phyloP scores from a whole-genome alignment of 106 monocot genomes.

The Dendrobium huoshanense region DNA sequence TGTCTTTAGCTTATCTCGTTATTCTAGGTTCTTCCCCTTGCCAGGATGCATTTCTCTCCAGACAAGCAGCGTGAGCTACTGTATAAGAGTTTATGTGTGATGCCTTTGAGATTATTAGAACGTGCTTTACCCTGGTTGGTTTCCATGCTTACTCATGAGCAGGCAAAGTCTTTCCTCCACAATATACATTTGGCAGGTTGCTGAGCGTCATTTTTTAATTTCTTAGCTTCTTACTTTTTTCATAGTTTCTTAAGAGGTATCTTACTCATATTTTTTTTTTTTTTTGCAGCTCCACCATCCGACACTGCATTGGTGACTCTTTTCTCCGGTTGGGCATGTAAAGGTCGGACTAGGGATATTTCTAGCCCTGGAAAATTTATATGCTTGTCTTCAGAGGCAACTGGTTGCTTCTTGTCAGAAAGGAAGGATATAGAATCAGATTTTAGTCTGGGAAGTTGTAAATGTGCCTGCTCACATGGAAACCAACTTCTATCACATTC shows the following conservation, averaged over 20 bases:
- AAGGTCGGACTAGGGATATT: conserved; percentile 51
- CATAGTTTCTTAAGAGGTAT: neutral
- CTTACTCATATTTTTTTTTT: neutral
- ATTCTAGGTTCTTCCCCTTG: conserved; percentile 85
- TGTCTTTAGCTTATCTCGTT: conserved; percentile 7
- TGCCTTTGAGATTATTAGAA: conserved; percentile 91
- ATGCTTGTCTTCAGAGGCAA: conserved; percentile 44
- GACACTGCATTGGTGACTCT: conserved; percentile 80
- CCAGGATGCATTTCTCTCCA: conserved; percentile 72
- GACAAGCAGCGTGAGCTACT: conserved; percentile 81
- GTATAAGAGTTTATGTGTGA: conserved; percentile 72
- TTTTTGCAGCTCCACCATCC: conserved; percentile 53
- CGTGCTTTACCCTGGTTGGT: conserved; percentile 94
- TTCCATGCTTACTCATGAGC: conserved; percentile 54
- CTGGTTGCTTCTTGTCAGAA: conserved; percentile 17
- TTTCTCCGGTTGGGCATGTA: conserved; percentile 97
- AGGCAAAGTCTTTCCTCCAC: conserved; percentile 69
- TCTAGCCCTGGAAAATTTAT: conserved; percentile 48
- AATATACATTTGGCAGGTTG: conserved; percentile 88
- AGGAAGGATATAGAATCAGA: conserved; percentile 30
- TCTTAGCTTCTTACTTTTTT: neutral
- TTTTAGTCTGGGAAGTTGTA: conserved; percentile 25
- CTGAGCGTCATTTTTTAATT: neutral
- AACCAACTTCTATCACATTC: neutral
- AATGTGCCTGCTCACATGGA: conserved; percentile 36